These are phyloP conservation scores for Bassia scoparia DNA, from an alignment of 148 eudicot genomes.

Conservation along the genomic window DNA sequence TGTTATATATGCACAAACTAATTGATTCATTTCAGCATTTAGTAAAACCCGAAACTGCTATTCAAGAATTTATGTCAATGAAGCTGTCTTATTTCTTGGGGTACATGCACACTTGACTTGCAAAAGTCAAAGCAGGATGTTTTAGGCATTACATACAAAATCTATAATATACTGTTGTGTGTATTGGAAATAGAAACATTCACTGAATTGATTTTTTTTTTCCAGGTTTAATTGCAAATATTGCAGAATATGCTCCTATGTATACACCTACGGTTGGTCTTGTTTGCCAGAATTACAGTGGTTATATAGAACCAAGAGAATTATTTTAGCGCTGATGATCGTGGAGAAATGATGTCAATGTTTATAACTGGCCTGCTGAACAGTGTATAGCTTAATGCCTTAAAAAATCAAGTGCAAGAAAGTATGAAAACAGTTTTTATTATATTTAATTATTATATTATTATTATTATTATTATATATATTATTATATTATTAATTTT, in stretches of 20 bases:
- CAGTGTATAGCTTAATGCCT: slow-evolving; percentile 48
- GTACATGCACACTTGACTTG: background rate
- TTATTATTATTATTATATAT: too few species aligned
- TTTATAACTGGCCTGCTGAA: slow-evolving; percentile 98
- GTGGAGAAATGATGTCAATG: slow-evolving; percentile 99
- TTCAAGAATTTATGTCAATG: background rate
- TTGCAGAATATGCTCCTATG: slow-evolving; percentile 96
- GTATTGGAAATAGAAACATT: background rate
- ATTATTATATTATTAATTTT: too few species aligned
- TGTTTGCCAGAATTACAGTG: slow-evolving; percentile 94
- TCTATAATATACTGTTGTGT: background rate
- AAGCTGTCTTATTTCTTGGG: background rate
- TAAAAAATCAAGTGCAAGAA: background rate
- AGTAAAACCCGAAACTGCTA: background rate
- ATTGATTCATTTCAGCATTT: background rate
- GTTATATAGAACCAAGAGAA: slow-evolving; percentile 94
- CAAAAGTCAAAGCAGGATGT: background rate
- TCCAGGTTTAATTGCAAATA: slow-evolving; percentile 84
- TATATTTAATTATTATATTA: too few species aligned
- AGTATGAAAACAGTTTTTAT: background rate
- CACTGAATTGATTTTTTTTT: slow-evolving; percentile 2
- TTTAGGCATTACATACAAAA: background rate
- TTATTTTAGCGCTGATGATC: slow-evolving; percentile 90
- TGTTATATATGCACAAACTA: background rate
- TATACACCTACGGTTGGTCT: slow-evolving; percentile 98